phyloP scores from a whole-genome alignment of 495 filamentous ascomycete genomes.

The Penicillium soppii region DNA sequence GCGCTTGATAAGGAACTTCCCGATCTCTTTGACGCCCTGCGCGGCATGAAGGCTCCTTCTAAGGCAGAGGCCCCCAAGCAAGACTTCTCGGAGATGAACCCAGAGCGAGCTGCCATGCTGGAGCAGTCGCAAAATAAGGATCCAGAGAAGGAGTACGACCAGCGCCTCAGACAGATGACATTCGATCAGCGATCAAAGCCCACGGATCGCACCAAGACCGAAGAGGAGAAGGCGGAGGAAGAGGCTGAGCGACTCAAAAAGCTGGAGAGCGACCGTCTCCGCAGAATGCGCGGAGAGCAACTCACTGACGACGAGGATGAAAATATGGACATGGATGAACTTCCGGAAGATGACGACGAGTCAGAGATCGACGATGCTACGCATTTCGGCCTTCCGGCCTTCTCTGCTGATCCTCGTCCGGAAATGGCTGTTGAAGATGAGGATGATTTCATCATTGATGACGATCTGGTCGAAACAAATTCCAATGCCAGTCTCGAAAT shows the following conservation, averaged over 20 bases:
- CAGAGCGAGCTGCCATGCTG: constrained; percentile 56
- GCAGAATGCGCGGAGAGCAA: constrained; percentile 47
- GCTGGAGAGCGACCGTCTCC: constrained; percentile 70
- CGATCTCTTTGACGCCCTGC: constrained; percentile 73
- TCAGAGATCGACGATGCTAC: constrained; percentile 48
- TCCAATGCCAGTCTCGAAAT: constrained; percentile 55
- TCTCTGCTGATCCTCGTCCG: constrained; percentile 31
- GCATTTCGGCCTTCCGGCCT: constrained; percentile 51
- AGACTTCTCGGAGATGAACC: constrained; percentile 55
- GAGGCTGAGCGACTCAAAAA: constrained; percentile 71
- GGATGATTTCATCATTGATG: constrained; percentile 88
- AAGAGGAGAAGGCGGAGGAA: constrained; percentile 78
- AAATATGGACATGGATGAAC: background rate
- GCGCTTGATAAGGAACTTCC: constrained; percentile 74
- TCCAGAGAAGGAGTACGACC: constrained; percentile 81
- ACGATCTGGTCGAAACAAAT: constrained; percentile 66
- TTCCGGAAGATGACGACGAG: constrained; percentile 1
- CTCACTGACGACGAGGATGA: constrained; percentile 44
- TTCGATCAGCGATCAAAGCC: constrained; percentile 81
- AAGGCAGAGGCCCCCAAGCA: constrained; percentile 40
- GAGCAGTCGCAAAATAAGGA: constrained; percentile 60
- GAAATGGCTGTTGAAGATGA: constrained; percentile 73
- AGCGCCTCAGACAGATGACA: constrained; percentile 74
- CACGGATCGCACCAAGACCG: constrained; percentile 84
- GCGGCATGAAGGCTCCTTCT: constrained; percentile 44